A percentile compares a stretch with the other conserved stretches of the same genome.
These are phyloP conservation scores for Rhynchosporium graminicola DNA, from an alignment of 2,329 filamentous ascomycete genomes.

Conservation along the genomic window DNA sequence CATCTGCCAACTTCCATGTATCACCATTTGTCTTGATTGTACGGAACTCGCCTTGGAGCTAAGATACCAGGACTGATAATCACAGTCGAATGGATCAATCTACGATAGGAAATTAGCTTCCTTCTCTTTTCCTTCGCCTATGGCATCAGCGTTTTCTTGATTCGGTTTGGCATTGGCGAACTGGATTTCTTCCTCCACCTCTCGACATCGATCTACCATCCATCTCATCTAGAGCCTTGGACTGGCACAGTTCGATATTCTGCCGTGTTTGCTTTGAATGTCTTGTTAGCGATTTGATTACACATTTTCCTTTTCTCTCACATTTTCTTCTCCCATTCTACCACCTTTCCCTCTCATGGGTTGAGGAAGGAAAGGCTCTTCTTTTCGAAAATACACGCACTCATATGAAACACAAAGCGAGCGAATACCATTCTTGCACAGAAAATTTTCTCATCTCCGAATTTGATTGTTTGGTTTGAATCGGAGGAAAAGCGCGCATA, in stretches of 20 bases:
- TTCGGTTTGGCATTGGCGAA: conserved; percentile 34
- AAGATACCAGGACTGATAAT: conserved; percentile 14
- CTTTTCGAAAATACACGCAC: conserved; percentile 9
- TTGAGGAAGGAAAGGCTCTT: neutral
- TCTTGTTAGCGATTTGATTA: conserved; percentile 34
- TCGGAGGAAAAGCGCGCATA: conserved; percentile 13
- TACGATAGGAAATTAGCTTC: conserved; percentile 13
- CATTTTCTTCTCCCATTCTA: conserved; percentile 19
- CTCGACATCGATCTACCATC: conserved; percentile 1
- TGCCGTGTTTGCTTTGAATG: conserved; percentile 23
- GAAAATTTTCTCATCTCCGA: conserved; percentile 16
- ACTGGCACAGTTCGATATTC: neutral
- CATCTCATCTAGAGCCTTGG: conserved; percentile 4
- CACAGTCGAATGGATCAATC: conserved; percentile 18
- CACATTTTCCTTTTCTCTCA: conserved; percentile 11
- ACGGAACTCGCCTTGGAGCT: conserved; percentile 17
- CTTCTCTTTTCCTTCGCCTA: conserved; percentile 28
- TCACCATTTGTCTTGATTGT: conserved; percentile 35
- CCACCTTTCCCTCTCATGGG: conserved; percentile 2
- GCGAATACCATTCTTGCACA: conserved; percentile 33
- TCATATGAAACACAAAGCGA: neutral
- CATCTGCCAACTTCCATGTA: conserved; percentile 34
- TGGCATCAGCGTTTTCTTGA: conserved; percentile 35
- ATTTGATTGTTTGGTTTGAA: neutral
- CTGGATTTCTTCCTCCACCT: conserved; percentile 24